These are phyloP conservation scores for Zoysia matrella DNA, from an alignment of 202 grass and related monocot species.

Conservation along the genomic window DNA sequence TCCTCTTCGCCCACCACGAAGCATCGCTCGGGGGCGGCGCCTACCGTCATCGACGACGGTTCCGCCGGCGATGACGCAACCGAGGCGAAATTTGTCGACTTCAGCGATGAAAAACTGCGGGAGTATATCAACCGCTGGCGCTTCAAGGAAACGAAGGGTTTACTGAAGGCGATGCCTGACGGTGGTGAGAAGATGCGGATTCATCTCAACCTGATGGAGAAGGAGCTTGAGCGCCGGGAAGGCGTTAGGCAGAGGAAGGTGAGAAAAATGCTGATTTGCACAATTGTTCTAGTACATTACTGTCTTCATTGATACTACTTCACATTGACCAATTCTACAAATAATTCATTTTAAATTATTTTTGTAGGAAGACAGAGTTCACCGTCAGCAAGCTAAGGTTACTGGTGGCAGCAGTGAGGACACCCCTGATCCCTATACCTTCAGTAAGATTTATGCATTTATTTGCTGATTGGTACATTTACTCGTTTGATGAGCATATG, in stretches of 20 bases:
- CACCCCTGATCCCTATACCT: not conserved
- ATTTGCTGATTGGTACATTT: slow-evolving; percentile 2
- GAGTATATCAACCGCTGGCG: not conserved
- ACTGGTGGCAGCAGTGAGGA: not conserved
- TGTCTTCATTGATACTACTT: slow-evolving; percentile 30
- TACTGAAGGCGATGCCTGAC: not conserved
- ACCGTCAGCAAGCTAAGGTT: not conserved
- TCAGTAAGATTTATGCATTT: slow-evolving; percentile 51
- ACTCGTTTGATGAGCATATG: not conserved
- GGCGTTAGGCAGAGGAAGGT: slow-evolving; percentile 20
- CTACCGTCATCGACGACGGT: not conserved
- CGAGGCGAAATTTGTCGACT: not conserved
- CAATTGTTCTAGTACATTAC: slow-evolving; percentile 7
- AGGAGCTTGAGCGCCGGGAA: slow-evolving; percentile 48
- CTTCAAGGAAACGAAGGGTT: accelerated
- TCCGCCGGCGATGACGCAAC: not conserved
- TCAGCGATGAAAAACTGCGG: not conserved
- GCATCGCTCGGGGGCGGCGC: not conserved
- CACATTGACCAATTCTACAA: not conserved
- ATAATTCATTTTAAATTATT: not conserved
- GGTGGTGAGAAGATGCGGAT: slow-evolving; percentile 40
- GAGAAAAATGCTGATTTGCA: slow-evolving; percentile 32
- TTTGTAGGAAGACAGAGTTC: slow-evolving; percentile 32
- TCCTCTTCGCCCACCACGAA: slow-evolving; percentile 1
- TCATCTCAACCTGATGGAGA: not conserved